Base-by-base conservation (phyloP, 2,329 filamentous ascomycete species). In the Thielaviopsis euricoi region DNA sequence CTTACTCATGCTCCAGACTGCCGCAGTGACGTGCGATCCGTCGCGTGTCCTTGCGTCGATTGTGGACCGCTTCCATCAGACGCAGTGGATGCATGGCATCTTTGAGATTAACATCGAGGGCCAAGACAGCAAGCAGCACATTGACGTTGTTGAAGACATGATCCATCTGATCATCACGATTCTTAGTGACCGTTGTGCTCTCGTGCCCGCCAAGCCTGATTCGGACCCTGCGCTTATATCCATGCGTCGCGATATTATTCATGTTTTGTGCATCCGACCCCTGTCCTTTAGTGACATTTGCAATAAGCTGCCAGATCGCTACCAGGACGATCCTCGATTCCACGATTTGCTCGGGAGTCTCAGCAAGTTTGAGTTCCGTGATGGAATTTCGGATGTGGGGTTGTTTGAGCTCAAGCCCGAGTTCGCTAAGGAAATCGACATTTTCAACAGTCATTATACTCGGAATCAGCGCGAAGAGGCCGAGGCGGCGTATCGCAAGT, bases 381-480 rank as follows among this genome's bases (percentile, higher is more conserved):
- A 98, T 69, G 93, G 91, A 5, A 72, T 97, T 33, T 88, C 87
- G 4, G 93, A 98, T 67, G 87, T 90, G 17, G 93, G 94, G 59
- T 95, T 88, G 0, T 98, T 98, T 65, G 89, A 96, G 69, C 74
- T 98, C 55, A 93, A 90, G 67, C 82, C 86, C 4, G 81, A 95
- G 61, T 93, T 85, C 64, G 79, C 96, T 46, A 86, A 91, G 64
- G 80, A 94, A 52, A 82, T 98, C 55, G 94, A 98, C 67, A 93
- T 94, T 0, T 98, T 96, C 68, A 93, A 90, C 66, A 87, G 90
- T 6, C 89, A 97, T 67, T 98, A 95, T 70, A 94, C 84, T 66
- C 95, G 95, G 67, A 98, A 98, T 65, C 91, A 97, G 69, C 82
- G 93, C 55, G 93, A 98, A 67, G 93, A 98, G 68, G 89, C 91